These are phyloP conservation scores for Trichoderma sp. DNA, from an alignment of 2,329 filamentous ascomycete genomes.

Conservation along the genomic window DNA sequence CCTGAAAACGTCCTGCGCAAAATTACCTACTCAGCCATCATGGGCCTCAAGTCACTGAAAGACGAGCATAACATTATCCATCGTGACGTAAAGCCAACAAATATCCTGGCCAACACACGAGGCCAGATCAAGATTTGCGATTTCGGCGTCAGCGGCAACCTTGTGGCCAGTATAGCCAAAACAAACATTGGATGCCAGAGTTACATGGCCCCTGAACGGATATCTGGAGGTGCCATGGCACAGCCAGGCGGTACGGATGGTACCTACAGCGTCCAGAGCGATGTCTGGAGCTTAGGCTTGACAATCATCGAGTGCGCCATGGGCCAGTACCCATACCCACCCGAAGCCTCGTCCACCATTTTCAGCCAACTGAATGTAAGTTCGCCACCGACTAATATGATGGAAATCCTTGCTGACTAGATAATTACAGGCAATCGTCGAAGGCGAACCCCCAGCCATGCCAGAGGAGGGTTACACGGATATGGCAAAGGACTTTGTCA, in stretches of 20 bases:
- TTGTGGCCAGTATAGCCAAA: conserved; percentile 95
- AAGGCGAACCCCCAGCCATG: conserved; percentile 89
- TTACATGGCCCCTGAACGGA: conserved; percentile 97
- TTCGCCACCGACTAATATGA: conserved; percentile 26
- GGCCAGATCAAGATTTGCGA: conserved; percentile 98
- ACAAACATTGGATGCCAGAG: conserved; percentile 99
- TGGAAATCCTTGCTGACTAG: conserved; percentile 12
- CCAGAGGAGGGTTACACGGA: conserved; percentile 76
- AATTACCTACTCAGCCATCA: conserved; percentile 83
- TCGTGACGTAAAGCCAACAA: conserved; percentile 98
- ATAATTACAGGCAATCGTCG: conserved; percentile 78
- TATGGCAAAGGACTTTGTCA: conserved; percentile 80
- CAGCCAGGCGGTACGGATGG: conserved; percentile 68
- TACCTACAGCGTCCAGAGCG: conserved; percentile 95
- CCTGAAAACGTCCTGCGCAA: conserved; percentile 86
- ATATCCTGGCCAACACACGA: conserved; percentile 84
- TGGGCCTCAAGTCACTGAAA: conserved; percentile 89
- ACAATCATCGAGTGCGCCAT: conserved; percentile 95
- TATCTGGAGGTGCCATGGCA: conserved; percentile 79
- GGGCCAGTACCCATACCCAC: conserved; percentile 92
- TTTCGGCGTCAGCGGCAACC: conserved; percentile 93
- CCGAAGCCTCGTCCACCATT: conserved; percentile 96
- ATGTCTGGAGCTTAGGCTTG: conserved; percentile 94
- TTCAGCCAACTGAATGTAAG: conserved; percentile 95
- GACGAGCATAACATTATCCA: conserved; percentile 99